Base-by-base conservation (phyloP, 768 basidiomycete genomes). In the Boletus sensibilis region DNA sequence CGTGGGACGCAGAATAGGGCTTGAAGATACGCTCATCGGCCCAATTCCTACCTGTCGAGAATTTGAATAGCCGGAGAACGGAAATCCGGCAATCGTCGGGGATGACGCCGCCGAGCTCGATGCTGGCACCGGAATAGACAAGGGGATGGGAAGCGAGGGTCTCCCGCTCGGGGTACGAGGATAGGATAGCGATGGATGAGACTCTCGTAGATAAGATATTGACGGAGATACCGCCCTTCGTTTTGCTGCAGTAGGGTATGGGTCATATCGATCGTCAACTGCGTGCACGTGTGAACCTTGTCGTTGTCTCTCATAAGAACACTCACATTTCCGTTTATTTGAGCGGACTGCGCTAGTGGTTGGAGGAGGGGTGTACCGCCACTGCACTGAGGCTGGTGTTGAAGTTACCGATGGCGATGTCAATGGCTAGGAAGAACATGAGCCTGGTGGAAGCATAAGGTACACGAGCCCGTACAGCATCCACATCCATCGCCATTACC, bases 241-340 rank as follows among this genome's bases (percentile, higher is more conserved):
- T 72, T 92, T 92, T 20, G 86, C 83, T 18, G 86, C 77, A 42
- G 81, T 84, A 33, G 87, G 86, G 72, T 92, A 92, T 47, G 90
- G 90, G 68, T 92, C 90, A 68, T 88, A 92, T 11, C 90, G 85
- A 68, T 92, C 90, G 53, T 92, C 90, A 60, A 89, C 89, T 90
- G 63, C 34, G 37, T 25, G 31, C 38, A 60, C 42, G 50, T 55
- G 61, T 59, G 27, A 67, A 41, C 55, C 13, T 46, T 8, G 25
- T 41, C 5, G n/a, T 33, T 27, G 13, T 27, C 43, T 57, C 42
- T 59, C 31, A 18, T 20, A 46, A 18, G 35, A 56, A 43, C 33
- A 55, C 71, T 64, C 65, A 89, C 90, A 71, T 82, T 92, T 92
- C 47, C 90, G 85, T 70, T 92, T 92, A 66, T 87, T 91, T 16